phyloP scores from a whole-genome alignment of 2,329 filamentous ascomycete genomes.

The Colletotrichum lini region DNA sequence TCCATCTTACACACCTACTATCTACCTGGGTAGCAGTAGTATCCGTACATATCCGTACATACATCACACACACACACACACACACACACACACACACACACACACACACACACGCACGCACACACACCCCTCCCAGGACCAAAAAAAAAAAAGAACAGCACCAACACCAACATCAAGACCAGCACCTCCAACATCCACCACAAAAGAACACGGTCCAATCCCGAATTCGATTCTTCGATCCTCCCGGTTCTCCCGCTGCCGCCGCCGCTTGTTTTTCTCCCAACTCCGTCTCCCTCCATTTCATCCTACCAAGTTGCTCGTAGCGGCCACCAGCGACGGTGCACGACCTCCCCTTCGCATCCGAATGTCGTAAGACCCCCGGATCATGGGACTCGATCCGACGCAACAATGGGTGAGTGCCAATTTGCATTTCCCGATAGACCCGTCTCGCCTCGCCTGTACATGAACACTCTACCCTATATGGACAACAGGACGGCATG shows the following conservation, averaged over 20 bases:
- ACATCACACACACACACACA: too few species aligned
- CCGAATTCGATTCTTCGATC: neutral
- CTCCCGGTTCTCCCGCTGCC: slow-evolving; percentile 4
- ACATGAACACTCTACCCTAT: neutral
- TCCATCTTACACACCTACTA: too few species aligned
- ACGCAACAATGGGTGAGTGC: slow-evolving; percentile 55
- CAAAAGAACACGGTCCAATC: neutral
- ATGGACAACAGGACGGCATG: neutral
- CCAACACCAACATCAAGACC: neutral
- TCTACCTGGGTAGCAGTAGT: too few species aligned
- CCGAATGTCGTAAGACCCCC: slow-evolving; percentile 45
- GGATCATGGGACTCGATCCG: slow-evolving; percentile 52
- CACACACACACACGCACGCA: too few species aligned
- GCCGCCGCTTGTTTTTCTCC: neutral
- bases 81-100: too few species aligned
- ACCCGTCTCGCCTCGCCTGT: slow-evolving; percentile 6
- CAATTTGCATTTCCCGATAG: slow-evolving; percentile 17
- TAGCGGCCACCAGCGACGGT: slow-evolving; percentile 28
- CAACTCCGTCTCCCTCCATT: neutral
- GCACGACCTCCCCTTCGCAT: slow-evolving; percentile 11
- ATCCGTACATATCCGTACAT: too few species aligned
- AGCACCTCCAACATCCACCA: neutral
- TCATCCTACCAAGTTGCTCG: slow-evolving; percentile 2
- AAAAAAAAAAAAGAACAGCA: neutral
- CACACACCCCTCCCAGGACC: too few species aligned